Evolutionary conservation across 495 filamentous ascomycete genomes (phyloP).

Genomic region (Thermothielavioides terrestris): DNA sequence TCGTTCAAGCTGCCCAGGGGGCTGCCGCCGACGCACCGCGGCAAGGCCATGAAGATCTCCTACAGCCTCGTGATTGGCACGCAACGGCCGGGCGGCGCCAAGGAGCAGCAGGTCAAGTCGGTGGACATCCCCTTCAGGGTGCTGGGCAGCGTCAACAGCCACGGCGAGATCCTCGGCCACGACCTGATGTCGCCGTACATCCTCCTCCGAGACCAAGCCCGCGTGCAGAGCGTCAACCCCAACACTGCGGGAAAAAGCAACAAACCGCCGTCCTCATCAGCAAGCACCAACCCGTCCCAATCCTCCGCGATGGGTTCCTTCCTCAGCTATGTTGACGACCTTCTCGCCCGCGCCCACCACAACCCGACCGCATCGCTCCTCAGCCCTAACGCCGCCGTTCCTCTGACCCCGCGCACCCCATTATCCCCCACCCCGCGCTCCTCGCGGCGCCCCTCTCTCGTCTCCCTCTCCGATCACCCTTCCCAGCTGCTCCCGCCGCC

Average conservation of each 20-base stretch:
- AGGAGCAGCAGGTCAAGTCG: constrained; percentile 77
- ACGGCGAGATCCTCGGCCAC: constrained; percentile 57
- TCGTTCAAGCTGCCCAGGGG: constrained; percentile 76
- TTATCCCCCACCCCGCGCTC: constrained; percentile 49
- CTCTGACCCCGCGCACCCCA: too few relatives aligned
- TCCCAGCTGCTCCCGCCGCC: constrained; percentile 25
- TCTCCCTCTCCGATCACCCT: constrained; percentile 27
- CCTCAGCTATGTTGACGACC: constrained; percentile 67
- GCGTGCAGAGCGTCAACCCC: constrained; percentile 43
- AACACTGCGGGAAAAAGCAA: constrained; percentile 8
- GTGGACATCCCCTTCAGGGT: constrained; percentile 94
- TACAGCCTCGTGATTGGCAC: constrained; percentile 92
- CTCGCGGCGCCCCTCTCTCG: constrained; percentile 46
- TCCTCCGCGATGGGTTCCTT: constrained; percentile 42
- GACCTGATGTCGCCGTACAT: constrained; percentile 93
- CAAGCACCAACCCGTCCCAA: too few relatives aligned
- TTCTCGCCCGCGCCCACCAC: constrained; percentile 56
- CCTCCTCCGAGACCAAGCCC: constrained; percentile 75
- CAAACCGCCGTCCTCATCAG: constrained; percentile 57
- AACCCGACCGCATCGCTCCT: constrained; percentile 46
- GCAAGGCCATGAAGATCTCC: constrained; percentile 86
- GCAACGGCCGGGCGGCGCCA: constrained; percentile 67
- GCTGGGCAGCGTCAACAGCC: constrained; percentile 72
- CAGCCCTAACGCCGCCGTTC: constrained; percentile 54
- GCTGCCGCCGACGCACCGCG: constrained; percentile 81